phyloP scores from a whole-genome alignment of 1,139 yeast genomes.

The Nakaseomyces nivariensis region DNA sequence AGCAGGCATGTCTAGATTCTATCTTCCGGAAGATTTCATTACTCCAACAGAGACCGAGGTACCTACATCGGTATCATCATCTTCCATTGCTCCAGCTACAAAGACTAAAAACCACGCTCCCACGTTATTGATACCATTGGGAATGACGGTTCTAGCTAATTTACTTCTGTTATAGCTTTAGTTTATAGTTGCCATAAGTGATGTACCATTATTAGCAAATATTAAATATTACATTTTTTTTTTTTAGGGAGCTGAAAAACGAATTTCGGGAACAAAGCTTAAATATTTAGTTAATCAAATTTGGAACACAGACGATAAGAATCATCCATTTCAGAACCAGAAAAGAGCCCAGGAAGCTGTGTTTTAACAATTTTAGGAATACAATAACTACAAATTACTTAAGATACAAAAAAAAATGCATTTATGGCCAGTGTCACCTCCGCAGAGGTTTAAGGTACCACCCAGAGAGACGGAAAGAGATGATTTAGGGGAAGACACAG shows the following conservation, averaged over 20 bases:
- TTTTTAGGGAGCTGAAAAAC: too few species aligned
- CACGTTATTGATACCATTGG: background rate
- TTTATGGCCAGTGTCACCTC: constrained; percentile 24
- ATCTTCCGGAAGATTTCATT: constrained; percentile 32
- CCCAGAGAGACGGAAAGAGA: constrained; percentile 4
- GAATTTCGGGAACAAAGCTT: too few species aligned
- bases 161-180: background rate
- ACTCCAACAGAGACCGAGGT: constrained; percentile 5
- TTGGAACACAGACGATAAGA: too few species aligned
- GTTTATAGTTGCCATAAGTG: too few species aligned
- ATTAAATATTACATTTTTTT: too few species aligned
- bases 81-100: background rate
- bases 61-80: background rate
- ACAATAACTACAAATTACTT: background rate
- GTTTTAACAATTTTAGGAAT: too few species aligned
- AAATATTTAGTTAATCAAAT: too few species aligned
- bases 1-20: constrained; percentile 31
- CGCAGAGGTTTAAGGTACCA: constrained; percentile 13
- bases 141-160: background rate
- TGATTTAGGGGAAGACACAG: constrained; percentile 8
- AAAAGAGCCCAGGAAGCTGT: too few species aligned
- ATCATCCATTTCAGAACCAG: too few species aligned
- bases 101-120: background rate
- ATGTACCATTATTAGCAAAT: too few species aligned
- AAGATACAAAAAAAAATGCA: constrained; percentile 9